A percentile compares a stretch with the other conserved stretches of the same genome.
These are phyloP conservation scores for Skeletonema menzelii DNA, from an alignment of 108 stramenopile genomes.

Conservation along the genomic window DNA sequence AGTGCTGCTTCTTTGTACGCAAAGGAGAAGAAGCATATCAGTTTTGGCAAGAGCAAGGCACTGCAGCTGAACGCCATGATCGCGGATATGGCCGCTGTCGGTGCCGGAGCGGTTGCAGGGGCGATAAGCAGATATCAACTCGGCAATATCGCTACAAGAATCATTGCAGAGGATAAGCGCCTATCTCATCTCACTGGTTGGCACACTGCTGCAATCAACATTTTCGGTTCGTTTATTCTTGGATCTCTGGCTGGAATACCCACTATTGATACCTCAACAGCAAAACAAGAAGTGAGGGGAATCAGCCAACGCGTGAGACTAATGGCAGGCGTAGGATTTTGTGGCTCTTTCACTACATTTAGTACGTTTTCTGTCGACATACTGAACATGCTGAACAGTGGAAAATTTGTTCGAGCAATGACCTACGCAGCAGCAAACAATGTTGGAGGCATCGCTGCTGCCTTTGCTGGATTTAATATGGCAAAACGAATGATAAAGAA, in stretches of 20 bases:
- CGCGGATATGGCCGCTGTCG: constrained; percentile 60
- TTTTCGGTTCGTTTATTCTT: constrained; percentile 67
- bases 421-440: constrained; percentile 67
- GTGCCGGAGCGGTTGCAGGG: constrained; percentile 68
- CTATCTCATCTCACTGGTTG: constrained; percentile 21
- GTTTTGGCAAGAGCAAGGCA: too few species aligned
- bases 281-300: constrained; percentile 23
- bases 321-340: constrained; percentile 71
- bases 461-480: constrained; percentile 59
- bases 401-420: constrained; percentile 49
- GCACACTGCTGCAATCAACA: constrained; percentile 82
- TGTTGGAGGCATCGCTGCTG: constrained; percentile 64
- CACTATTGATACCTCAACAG: not conserved
- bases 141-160: constrained; percentile 58
- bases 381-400: constrained; percentile 56
- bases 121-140: constrained; percentile 68
- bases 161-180: constrained; percentile 59
- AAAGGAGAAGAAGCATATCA: not conserved
- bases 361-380: constrained; percentile 76
- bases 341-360: constrained; percentile 82
- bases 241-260: constrained; percentile 61
- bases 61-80: not conserved
- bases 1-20: not conserved
- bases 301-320: constrained; percentile 64
- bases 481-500: constrained; percentile 45